phyloP scores from a whole-genome alignment of 192 early-diverging fungal genomes.

The Linnemannia elongata region DNA sequence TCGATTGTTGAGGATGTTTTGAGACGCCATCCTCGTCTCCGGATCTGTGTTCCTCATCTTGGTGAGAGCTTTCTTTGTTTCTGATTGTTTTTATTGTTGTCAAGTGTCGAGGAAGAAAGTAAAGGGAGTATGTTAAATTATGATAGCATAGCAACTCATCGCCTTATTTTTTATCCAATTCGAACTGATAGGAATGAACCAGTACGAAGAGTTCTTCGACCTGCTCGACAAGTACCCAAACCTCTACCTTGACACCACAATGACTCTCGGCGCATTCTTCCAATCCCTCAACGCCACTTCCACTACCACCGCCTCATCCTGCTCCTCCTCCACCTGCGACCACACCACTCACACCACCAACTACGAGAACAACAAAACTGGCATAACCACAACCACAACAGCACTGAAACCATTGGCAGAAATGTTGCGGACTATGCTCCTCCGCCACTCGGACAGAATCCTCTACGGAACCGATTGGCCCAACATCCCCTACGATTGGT shows the following conservation, averaged over 20 bases:
- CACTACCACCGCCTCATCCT: no score
- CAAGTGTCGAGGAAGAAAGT: neutral
- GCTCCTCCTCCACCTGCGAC: no score
- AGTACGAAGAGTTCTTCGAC: conserved; percentile 56
- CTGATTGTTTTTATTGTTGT: neutral
- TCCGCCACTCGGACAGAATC: conserved; percentile 47
- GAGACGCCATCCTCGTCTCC: conserved; percentile 29
- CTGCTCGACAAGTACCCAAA: conserved; percentile 51
- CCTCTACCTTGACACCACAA: conserved; percentile 59
- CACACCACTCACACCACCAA: no score
- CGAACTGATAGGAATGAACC: conserved; percentile 42
- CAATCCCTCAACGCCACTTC: neutral
- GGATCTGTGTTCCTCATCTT: conserved; percentile 56
- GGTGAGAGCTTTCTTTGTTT: conserved; percentile 16
- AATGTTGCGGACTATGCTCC: conserved; percentile 28
- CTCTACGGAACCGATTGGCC: conserved; percentile 59
- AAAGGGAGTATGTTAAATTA: no score
- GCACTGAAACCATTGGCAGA: conserved; percentile 18
- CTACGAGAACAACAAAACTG: no score
- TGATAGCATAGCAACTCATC: no score
- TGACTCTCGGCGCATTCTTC: conserved; percentile 42
- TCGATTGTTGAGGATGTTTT: conserved; percentile 57
- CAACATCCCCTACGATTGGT: conserved; percentile 56
- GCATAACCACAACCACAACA: no score
- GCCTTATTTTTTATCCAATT: no score